Evolutionary conservation across 2,329 filamentous ascomycete genomes (phyloP).

Genomic region (Emericellopsis atlantica): DNA sequence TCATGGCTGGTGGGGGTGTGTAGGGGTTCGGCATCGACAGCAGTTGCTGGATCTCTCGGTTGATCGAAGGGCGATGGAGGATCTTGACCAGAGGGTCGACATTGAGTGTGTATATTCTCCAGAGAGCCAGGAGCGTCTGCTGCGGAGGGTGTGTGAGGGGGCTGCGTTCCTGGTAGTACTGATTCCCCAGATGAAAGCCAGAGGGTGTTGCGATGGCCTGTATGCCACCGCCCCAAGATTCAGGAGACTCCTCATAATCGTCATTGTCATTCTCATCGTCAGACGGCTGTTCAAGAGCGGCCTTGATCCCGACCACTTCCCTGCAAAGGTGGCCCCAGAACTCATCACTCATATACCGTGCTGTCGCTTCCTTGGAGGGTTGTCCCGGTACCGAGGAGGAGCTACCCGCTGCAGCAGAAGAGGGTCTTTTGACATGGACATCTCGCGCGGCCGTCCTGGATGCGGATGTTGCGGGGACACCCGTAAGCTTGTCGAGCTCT

Average conservation of each 20-base stretch:
- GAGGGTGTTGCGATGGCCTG: constrained; percentile 11
- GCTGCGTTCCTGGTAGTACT: constrained; percentile 8
- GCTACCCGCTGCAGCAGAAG: too few species aligned
- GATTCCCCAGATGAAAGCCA: constrained; percentile 14
- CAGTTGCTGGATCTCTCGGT: constrained; percentile 9
- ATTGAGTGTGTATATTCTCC: constrained; percentile 21
- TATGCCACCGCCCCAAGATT: constrained; percentile 9
- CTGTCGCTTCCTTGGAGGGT: constrained; percentile 10
- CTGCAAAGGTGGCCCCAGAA: constrained; percentile 30
- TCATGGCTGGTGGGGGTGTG: constrained; percentile 6
- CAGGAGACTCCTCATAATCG: constrained; percentile 17
- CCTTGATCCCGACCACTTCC: constrained; percentile 30
- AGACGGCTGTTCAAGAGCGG: constrained; percentile 28
- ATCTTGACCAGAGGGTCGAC: constrained; percentile 31
- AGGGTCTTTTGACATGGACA: too few species aligned
- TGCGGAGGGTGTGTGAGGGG: constrained; percentile 19
- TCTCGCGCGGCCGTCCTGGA: not conserved
- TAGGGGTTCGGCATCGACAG: not conserved
- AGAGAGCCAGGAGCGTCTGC: constrained; percentile 22
- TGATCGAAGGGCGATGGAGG: constrained; percentile 26
- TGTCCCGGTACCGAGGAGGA: constrained; percentile 1
- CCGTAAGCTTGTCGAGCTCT: constrained; percentile 7
- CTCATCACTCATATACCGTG: constrained; percentile 25
- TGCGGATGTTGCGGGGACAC: not conserved
- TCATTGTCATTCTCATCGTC: constrained; percentile 22